Evolutionary conservation across 2,329 filamentous ascomycete species (phyloP), one percentile per base, ranked within the genome.

Genomic region (Herpotrichia juniperi): DNA sequence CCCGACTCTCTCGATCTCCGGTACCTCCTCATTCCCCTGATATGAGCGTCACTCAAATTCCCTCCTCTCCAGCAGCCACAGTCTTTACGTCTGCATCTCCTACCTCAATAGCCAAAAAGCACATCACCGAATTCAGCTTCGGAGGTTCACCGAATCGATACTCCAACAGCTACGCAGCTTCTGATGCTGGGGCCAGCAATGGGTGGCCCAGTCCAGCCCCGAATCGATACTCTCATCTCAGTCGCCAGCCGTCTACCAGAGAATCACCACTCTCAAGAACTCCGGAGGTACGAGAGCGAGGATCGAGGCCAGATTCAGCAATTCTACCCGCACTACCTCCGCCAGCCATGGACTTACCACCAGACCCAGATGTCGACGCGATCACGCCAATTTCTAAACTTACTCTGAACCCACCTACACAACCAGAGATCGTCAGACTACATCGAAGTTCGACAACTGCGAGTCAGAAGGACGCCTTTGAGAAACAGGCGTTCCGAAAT

Each of bases 121-220:
- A 63, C 14, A 54, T 63, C 2, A 67, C 67, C 26, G 66, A 62
- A 17, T 62, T 69, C 32, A 71, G 64, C 46, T 59, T 66, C 14
- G 61, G 46, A 90, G 79, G n/a, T 86, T 92, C 89, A 87, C 92
- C 77, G 91, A 89, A 74, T 93, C 93, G 62, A 92, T 91, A 75
- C 93, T 96, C 64, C 90, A 89, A 22, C 87, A 86, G 74, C 93
- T 92, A 68, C 94, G 93, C 74, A 93, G 91, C 74, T 89, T 94
- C 46, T 94, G 84, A 72, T 94, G 91, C 52, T 5, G 56, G 56
- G 12, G 46, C 56, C 14, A 65, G 54, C 30, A 54, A 50, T 32
- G 51, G 56, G 4, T 64, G 61, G 48, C 42, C 48, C 6, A 55
- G 48, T 30, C 51, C 55, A n/a, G 9, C 45, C 3, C 22, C 31